phyloP scores from a whole-genome alignment of 306 rosid species.

The Aeschynomene evenia region DNA sequence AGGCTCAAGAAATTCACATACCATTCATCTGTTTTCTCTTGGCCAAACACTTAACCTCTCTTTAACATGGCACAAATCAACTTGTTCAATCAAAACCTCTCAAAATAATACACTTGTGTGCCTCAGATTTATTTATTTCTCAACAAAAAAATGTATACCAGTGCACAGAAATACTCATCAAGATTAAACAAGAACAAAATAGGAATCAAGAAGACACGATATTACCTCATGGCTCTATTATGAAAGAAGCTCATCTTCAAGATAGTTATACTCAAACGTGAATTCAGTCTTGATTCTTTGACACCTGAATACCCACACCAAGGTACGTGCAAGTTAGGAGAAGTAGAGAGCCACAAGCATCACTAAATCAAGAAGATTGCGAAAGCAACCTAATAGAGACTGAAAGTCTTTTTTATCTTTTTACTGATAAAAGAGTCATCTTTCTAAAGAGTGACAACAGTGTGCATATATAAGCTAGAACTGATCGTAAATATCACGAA shows the following conservation, averaged over 20 bases:
- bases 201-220: slow-evolving; percentile 18
- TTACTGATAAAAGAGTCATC: background rate
- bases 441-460: background rate
- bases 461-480: background rate
- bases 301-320: slow-evolving; percentile 65
- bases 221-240: slow-evolving; percentile 39
- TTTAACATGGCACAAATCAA: background rate
- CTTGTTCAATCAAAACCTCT: slow-evolving; percentile 6
- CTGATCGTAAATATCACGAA: slow-evolving; percentile 8
- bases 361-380: background rate
- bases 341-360: slow-evolving; percentile 15
- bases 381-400: background rate
- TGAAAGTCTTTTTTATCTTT: background rate
- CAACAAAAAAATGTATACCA: slow-evolving; percentile 1
- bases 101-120: slow-evolving; percentile 3
- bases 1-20: slow-evolving; percentile 16
- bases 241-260: slow-evolving; percentile 87
- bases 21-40: no score
- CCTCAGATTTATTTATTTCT: slow-evolving; percentile 19
- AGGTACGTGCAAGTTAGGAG: slow-evolving; percentile 5
- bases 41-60: background rate
- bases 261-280: slow-evolving; percentile 91
- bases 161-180: background rate
- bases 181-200: slow-evolving; percentile 23
- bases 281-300: slow-evolving; percentile 94